phyloP scores from a whole-genome alignment of 2,329 filamentous ascomycete species.

The Fusarium sacchari region DNA sequence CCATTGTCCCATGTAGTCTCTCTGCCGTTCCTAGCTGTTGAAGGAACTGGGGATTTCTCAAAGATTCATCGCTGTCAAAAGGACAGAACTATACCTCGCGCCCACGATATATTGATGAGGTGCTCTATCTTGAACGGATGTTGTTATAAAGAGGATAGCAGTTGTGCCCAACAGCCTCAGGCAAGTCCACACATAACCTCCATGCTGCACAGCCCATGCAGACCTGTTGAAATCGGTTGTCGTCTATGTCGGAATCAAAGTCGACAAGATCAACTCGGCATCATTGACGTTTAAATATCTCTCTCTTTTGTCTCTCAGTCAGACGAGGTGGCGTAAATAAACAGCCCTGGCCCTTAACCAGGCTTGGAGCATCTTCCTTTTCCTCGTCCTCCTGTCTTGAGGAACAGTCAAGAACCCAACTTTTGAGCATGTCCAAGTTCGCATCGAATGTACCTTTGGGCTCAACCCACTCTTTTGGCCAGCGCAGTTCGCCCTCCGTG shows the following conservation, averaged over 20 bases:
- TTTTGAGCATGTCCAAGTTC: neutral
- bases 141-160: neutral
- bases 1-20: neutral
- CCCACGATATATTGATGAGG: neutral
- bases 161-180: accelerated
- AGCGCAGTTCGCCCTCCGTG: neutral
- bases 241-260: neutral
- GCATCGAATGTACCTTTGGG: neutral
- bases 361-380: neutral
- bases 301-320: neutral
- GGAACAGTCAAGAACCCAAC: neutral
- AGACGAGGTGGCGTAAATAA: neutral
- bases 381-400: neutral
- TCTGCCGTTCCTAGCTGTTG: neutral
- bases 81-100: neutral
- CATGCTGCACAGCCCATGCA: accelerated
- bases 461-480: neutral
- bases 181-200: neutral
- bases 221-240: neutral
- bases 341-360: neutral
- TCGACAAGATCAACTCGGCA: neutral
- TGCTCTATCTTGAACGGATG: neutral
- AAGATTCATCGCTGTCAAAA: neutral
- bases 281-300: neutral
- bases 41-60: neutral